Conservation (phyloP, 1,284 basidiomycete species). For the Austroboletus novae-zelandiae region DNA sequence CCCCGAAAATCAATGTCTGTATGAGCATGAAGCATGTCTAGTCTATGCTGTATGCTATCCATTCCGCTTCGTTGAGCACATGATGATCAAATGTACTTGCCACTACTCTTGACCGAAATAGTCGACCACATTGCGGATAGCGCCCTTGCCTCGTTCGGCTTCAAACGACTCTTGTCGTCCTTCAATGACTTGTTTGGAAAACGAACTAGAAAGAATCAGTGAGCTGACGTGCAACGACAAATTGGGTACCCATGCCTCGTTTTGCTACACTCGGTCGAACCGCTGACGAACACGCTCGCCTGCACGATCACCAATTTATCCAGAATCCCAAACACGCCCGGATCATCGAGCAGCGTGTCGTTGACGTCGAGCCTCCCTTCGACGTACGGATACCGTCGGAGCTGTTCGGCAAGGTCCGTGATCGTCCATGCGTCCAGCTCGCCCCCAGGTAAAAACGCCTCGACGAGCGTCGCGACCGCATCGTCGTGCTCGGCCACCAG, state of each 20-base stretch:
- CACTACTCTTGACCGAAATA: constrained; percentile 23
- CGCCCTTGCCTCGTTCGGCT: constrained; percentile 1
- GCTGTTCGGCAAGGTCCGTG: constrained; percentile 37
- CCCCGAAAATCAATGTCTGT: constrained; percentile 35
- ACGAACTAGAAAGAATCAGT: constrained; percentile 13
- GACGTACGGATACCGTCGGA: constrained; percentile 23
- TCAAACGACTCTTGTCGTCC: constrained; percentile 14
- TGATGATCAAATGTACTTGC: too few species aligned
- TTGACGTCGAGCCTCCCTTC: constrained; percentile 26
- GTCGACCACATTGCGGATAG: constrained; percentile 24
- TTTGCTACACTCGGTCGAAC: constrained; percentile 38
- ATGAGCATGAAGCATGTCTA: constrained; percentile 39
- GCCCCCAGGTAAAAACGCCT: constrained; percentile 41
- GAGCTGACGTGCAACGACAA: neutral
- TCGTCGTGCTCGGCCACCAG: constrained; percentile 37
- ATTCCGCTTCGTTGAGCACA: constrained; percentile 7
- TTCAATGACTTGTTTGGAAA: constrained; percentile 29
- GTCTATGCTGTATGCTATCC: constrained; percentile 37
- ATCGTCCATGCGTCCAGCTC: constrained; percentile 39
- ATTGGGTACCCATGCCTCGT: constrained; percentile 32
- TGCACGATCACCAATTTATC: constrained; percentile 47
- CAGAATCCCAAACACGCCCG: constrained; percentile 46
- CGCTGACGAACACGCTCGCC: constrained; percentile 46
- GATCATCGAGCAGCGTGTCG: constrained; percentile 39
- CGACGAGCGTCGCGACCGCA: constrained; percentile 40